A percentile compares a stretch with the other conserved stretches of the same genome.
phyloP scores from a whole-genome alignment of 352 stramenopile genomes.

The Blastocystis hominis region DNA sequence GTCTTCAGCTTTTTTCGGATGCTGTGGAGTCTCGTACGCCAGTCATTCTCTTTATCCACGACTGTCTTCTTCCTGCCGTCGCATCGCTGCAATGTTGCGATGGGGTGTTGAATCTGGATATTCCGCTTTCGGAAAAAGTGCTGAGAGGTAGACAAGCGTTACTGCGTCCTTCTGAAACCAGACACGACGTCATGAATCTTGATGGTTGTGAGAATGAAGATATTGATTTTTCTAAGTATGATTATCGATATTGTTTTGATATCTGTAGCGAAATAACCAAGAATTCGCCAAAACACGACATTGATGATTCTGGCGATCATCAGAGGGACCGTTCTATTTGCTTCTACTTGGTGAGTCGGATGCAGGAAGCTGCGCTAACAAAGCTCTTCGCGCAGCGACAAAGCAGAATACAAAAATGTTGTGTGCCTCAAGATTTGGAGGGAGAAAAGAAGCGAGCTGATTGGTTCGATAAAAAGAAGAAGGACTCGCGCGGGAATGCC shows the following conservation, averaged over 20 bases:
- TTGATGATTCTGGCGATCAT: too few relatives aligned
- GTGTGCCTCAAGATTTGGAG: neutral
- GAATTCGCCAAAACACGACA: too few relatives aligned
- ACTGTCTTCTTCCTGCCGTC: neutral
- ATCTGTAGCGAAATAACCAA: too few relatives aligned
- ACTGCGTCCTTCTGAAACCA: neutral
- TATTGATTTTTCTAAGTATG: too few relatives aligned
- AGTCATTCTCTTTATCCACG: conserved; percentile 17
- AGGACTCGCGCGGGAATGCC: neutral
- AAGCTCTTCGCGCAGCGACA: neutral
- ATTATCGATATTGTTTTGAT: too few relatives aligned
- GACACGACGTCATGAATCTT: too few relatives aligned
- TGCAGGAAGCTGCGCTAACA: neutral
- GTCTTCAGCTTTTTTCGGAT: neutral
- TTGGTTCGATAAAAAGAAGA: neutral
- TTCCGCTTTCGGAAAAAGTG: neutral
- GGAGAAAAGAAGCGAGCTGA: neutral
- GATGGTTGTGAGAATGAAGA: too few relatives aligned
- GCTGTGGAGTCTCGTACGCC: neutral
- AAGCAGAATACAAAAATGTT: neutral
- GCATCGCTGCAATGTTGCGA: neutral
- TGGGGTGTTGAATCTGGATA: neutral
- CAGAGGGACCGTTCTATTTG: neutral
- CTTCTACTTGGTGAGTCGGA: neutral
- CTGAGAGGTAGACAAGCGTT: neutral